phyloP scores from a whole-genome alignment of 352 stramenopile genomes.

The Peronosclerospora sorghi region DNA sequence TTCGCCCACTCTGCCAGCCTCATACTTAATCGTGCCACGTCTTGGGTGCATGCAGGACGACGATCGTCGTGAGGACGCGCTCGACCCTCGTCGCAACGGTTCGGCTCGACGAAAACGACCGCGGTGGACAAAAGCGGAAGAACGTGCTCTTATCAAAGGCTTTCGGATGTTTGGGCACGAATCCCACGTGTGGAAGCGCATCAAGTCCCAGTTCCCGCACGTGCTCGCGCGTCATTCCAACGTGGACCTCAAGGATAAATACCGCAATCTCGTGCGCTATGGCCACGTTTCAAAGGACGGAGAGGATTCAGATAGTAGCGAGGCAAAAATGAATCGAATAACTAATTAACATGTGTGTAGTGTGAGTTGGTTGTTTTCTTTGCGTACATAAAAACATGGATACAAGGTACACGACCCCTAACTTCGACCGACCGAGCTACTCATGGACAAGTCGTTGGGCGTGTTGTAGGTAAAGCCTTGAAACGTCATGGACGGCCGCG shows the following conservation, averaged over 20 bases:
- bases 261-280: constrained; percentile 55
- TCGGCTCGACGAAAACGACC: constrained; percentile 13
- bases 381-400: too few relatives aligned
- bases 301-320: constrained; percentile 1
- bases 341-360: too few relatives aligned
- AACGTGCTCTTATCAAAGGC: constrained; percentile 44
- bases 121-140: constrained; percentile 46
- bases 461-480: constrained; percentile 87
- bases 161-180: constrained; percentile 36
- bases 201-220: constrained; percentile 44
- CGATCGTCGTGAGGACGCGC: too few relatives aligned
- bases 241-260: constrained; percentile 80
- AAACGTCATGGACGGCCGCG: constrained; percentile 80
- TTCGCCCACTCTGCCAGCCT: too few relatives aligned
- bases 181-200: constrained; percentile 55
- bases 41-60: too few relatives aligned
- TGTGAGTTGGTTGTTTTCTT: too few relatives aligned
- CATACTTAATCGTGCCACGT: too few relatives aligned
- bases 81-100: neutral
- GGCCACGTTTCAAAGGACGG: constrained; percentile 22
- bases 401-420: constrained; percentile 13
- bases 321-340: too few relatives aligned
- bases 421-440: constrained; percentile 41
- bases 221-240: constrained; percentile 45
- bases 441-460: constrained; percentile 78